Base-by-base conservation (phyloP, 768 basidiomycete genomes). In the Fomitopsis serialis region DNA sequence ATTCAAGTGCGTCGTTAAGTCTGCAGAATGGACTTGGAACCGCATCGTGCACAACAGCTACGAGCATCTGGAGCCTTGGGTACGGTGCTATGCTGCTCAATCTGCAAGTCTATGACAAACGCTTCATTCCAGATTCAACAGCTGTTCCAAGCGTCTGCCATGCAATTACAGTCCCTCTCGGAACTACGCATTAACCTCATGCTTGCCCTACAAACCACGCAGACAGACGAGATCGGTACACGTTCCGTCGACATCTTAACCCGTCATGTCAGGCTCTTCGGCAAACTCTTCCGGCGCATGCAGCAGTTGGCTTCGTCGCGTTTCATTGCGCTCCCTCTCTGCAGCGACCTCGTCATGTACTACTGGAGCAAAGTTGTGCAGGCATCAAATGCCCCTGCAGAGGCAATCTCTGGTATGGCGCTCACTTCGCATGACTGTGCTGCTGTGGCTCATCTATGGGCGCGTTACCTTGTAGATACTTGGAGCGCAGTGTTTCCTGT, bases 301-400 rank as follows among this genome's bases (percentile, higher is more conserved):
- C 86, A 91, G 57, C 82, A 87, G 61, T 74, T 85, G 19, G 74
- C 78, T 10, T 60, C 72, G 19, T 53, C 72, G 37, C 80, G 80
- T 19, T 92, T 93, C 63, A 77, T 85, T 6, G 66, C 70, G 37
- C 69, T 92, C 22, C 84, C 87, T 2, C 67, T 71, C 42, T 89
- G 84, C 60, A 78, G 76, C 27, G 81, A 85, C 50, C 65, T 91
- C 23, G 78, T 93, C 47, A 71, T 89, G 25, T 92, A 82, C 60
- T 92, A 91, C 63, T 93, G 91, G 91, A 78, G 77, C 27, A 82
- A 88, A 62, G 82, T 93, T 21, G 81, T 84, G 9, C 78, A 84
- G 54, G 86, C 90, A n/a, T 81, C 85, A 15, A 67, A 74, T 50
- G 75, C 75, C 36, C 72, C 81, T 5, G 62, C 72, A 12, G 77